Conservation (phyloP, 352 stramenopile species). For the Phytophthora megakarya region DNA sequence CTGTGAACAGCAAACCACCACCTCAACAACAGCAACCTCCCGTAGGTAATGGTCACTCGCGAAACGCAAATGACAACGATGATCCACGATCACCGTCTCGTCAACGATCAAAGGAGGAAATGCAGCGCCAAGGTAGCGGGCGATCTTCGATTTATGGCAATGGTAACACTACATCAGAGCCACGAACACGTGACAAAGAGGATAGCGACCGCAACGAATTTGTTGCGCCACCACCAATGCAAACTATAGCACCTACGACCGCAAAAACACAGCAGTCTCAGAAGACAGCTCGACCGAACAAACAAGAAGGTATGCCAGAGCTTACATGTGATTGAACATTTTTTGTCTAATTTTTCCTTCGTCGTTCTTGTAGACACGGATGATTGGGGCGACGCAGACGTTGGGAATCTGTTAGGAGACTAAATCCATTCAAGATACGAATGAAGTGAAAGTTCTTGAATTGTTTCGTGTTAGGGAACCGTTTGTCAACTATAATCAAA, state of each 20-base stretch:
- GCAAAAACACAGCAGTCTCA: constrained; percentile 34
- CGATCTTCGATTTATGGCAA: constrained; percentile 28
- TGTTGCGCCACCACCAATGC: constrained; percentile 42
- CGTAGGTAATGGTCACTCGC: constrained; percentile 33
- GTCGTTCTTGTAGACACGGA: constrained; percentile 52
- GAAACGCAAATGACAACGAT: constrained; percentile 23
- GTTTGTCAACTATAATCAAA: constrained; percentile 17
- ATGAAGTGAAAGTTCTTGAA: constrained; percentile 11
- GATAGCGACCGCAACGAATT: constrained; percentile 46
- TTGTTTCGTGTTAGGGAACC: constrained; percentile 20
- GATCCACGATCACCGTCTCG: constrained; percentile 24
- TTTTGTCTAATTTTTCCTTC: constrained; percentile 14
- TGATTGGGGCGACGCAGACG: constrained; percentile 82
- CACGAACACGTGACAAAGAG: constrained; percentile 29
- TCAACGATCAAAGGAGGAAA: constrained; percentile 32
- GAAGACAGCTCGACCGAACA: constrained; percentile 39
- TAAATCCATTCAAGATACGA: constrained; percentile 25
- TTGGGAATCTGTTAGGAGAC: constrained; percentile 76
- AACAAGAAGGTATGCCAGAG: constrained; percentile 59
- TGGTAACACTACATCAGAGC: constrained; percentile 25
- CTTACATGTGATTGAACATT: not conserved
- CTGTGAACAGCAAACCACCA: constrained; percentile 41
- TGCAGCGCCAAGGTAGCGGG: constrained; percentile 34
- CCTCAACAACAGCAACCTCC: constrained; percentile 31
- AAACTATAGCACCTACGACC: constrained; percentile 39